Conservation (phyloP, 2,329 filamentous ascomycete genomes). For the Hirsutella thompsonii region DNA sequence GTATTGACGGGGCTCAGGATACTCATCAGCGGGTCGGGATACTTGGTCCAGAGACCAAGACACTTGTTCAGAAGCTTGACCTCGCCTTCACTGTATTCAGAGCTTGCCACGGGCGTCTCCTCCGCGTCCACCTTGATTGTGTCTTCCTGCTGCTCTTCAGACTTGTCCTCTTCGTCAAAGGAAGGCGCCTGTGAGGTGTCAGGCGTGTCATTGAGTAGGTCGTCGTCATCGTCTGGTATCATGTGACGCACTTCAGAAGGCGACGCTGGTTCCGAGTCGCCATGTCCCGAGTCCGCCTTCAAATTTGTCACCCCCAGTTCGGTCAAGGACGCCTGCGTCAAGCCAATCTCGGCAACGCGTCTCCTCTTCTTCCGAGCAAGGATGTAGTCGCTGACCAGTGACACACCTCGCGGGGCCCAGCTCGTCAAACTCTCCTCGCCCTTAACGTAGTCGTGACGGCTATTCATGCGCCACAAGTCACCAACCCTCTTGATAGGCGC, state of each 20-base stretch:
- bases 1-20: conserved; percentile 50
- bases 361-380: conserved; percentile 58
- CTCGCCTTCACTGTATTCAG: conserved; percentile 34
- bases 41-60: conserved; percentile 51
- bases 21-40: conserved; percentile 40
- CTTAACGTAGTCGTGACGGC: conserved; percentile 88
- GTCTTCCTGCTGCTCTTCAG: conserved; percentile 10
- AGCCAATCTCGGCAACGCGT: conserved; percentile 69
- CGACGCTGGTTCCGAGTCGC: conserved; percentile 16
- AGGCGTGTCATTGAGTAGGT: conserved; percentile 44
- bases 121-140: conserved; percentile 8
- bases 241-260: conserved; percentile 23
- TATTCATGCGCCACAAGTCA: conserved; percentile 94
- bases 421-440: conserved; percentile 76
- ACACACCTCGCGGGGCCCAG: conserved; percentile 85
- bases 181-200: conserved; percentile 33
- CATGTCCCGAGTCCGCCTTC: conserved; percentile 19
- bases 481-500: conserved; percentile 82
- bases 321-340: conserved; percentile 52
- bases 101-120: conserved; percentile 7
- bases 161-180: conserved; percentile 15
- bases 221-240: conserved; percentile 42
- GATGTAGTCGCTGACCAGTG: conserved; percentile 81
- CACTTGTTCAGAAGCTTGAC: conserved; percentile 38
- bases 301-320: conserved; percentile 39